Conservation (phyloP, 148 eudicot species). For the Suaeda aralocaspica region DNA sequence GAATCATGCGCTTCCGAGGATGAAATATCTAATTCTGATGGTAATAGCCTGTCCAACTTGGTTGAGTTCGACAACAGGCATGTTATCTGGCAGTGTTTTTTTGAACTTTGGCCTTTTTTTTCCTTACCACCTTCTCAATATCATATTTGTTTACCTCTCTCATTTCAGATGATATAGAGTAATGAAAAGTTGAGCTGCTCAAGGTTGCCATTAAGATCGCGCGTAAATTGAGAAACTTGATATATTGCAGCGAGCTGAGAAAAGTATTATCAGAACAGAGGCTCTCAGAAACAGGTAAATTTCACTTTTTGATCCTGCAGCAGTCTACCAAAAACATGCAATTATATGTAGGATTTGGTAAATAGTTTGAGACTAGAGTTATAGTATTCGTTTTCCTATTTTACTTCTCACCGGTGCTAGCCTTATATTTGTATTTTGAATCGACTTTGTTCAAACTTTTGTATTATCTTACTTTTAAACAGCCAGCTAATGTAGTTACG, state of each 20-base stretch:
- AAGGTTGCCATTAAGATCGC: slow-evolving; percentile 41
- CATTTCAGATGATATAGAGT: slow-evolving; percentile 52
- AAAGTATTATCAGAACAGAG: slow-evolving; percentile 53
- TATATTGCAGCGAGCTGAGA: slow-evolving; percentile 78
- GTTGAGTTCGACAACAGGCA: slow-evolving; percentile 1
- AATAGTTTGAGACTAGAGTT: neutral
- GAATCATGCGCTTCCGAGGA: slow-evolving; percentile 66
- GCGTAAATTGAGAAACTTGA: slow-evolving; percentile 54
- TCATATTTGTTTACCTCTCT: no score
- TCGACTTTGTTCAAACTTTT: slow-evolving; percentile 1
- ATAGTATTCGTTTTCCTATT: neutral
- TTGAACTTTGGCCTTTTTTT: slow-evolving; percentile 13
- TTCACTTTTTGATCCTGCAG: slow-evolving; percentile 5
- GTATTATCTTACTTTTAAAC: neutral
- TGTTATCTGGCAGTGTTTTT: neutral
- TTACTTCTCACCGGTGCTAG: neutral
- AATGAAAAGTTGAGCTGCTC: slow-evolving; percentile 37
- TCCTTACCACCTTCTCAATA: slow-evolving; percentile 7
- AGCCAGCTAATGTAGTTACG: neutral
- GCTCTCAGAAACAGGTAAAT: slow-evolving; percentile 51
- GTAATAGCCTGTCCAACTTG: slow-evolving; percentile 34
- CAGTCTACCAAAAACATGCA: neutral
- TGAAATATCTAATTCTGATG: slow-evolving; percentile 89
- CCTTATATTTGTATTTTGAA: no score
- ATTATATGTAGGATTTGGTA: no score